phyloP scores from a whole-genome alignment of 352 stramenopile genomes.

The Phytophthora kernoviae region DNA sequence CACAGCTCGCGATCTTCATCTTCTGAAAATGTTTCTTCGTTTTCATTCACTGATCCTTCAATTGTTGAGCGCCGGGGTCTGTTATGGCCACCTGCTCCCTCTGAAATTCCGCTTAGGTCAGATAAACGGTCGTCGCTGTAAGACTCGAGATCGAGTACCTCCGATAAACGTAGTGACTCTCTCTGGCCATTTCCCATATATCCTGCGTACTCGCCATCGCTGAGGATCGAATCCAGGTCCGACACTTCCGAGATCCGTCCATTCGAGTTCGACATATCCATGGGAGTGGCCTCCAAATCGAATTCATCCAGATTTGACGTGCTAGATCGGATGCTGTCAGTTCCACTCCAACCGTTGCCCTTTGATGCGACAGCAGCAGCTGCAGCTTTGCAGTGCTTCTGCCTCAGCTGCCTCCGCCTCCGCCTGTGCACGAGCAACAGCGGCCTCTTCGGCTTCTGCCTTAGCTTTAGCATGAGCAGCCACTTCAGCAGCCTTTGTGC shows the following conservation, averaged over 20 bases:
- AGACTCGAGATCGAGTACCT: constrained; percentile 78
- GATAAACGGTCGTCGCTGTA: constrained; percentile 56
- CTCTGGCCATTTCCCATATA: constrained; percentile 50
- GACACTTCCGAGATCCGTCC: constrained; percentile 70
- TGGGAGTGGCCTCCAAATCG: constrained; percentile 57
- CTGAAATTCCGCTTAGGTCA: constrained; percentile 62
- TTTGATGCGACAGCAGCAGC: constrained; percentile 37
- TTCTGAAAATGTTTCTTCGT: constrained; percentile 58
- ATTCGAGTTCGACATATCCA: constrained; percentile 40
- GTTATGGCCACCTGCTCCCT: constrained; percentile 32
- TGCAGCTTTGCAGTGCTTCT: constrained; percentile 22
- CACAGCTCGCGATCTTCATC: constrained; percentile 78
- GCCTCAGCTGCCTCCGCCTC: constrained; percentile 40
- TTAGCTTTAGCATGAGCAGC: constrained; percentile 40
- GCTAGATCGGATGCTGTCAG: constrained; percentile 38
- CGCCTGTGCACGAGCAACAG: constrained; percentile 27
- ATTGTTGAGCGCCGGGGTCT: constrained; percentile 34
- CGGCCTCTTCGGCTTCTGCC: constrained; percentile 36
- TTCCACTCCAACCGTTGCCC: constrained; percentile 26
- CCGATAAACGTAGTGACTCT: constrained; percentile 76
- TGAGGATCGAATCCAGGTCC: constrained; percentile 63
- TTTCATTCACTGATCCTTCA: constrained; percentile 33
- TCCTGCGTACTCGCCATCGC: constrained; percentile 69
- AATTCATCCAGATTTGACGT: constrained; percentile 67
- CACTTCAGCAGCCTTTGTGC: constrained; percentile 36